Conservation (phyloP, 768 basidiomycete species). For the Chiua virens region DNA sequence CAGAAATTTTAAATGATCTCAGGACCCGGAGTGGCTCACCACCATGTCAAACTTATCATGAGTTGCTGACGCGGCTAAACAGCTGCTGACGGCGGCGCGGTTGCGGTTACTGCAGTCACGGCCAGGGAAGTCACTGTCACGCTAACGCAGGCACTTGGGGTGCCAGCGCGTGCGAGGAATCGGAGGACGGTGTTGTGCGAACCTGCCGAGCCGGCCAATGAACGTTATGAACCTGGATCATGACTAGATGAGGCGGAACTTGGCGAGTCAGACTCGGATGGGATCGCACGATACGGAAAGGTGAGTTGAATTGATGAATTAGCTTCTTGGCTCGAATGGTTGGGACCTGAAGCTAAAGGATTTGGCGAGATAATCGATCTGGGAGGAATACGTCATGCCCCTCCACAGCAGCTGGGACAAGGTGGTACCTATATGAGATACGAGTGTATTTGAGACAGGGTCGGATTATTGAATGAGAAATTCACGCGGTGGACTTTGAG, state of each 20-base stretch:
- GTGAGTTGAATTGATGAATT: slow-evolving; percentile 8
- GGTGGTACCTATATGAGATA: neutral
- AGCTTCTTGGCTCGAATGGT: slow-evolving; percentile 1
- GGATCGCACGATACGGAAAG: slow-evolving; percentile 9
- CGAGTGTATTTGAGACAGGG: slow-evolving; percentile 13
- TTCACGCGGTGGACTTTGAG: slow-evolving; percentile 21
- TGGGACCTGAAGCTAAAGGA: slow-evolving; percentile 4
- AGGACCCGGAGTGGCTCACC: slow-evolving; percentile 2
- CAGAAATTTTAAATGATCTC: slow-evolving; percentile 16
- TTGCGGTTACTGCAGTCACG: slow-evolving; percentile 5
- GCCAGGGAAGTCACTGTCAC: slow-evolving; percentile 4
- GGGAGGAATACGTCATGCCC: slow-evolving; percentile 22
- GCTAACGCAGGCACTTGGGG: too few relatives aligned
- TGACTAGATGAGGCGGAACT: slow-evolving; percentile 4
- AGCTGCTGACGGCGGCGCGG: slow-evolving; percentile 19
- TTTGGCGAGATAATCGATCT: slow-evolving; percentile 11
- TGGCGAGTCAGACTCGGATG: slow-evolving; percentile 2
- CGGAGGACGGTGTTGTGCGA: slow-evolving; percentile 13
- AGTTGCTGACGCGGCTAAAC: neutral
- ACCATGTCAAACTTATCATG: too few relatives aligned
- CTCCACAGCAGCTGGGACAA: slow-evolving; percentile 7
- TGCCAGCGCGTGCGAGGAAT: slow-evolving; percentile 17
- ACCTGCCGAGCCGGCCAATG: slow-evolving; percentile 2
- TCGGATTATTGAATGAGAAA: slow-evolving; percentile 6
- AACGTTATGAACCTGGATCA: slow-evolving; percentile 16